Evolutionary conservation across 2,329 filamentous ascomycete species (phyloP).

Genomic region (Malbranchea zuffiana): DNA sequence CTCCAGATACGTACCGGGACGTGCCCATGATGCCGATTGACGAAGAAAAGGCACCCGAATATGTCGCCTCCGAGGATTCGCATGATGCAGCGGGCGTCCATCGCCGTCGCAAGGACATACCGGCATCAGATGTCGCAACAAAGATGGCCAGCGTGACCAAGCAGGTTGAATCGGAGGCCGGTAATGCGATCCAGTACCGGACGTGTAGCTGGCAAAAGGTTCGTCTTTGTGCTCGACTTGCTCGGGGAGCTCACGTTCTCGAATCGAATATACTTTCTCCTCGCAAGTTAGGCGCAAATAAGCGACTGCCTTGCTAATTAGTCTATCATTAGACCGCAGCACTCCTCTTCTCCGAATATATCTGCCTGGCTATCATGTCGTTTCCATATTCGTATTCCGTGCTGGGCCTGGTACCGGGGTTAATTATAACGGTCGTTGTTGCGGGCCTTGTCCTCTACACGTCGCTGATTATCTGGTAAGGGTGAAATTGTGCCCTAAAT

Average conservation of each 20-base stretch:
- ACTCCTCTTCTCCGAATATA: slow-evolving; percentile 88
- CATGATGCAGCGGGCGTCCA: too few relatives aligned
- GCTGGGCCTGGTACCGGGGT: slow-evolving; percentile 71
- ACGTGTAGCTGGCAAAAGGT: slow-evolving; percentile 91
- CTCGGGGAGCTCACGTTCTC: too few relatives aligned
- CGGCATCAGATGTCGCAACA: too few relatives aligned
- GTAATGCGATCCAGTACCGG: slow-evolving; percentile 75
- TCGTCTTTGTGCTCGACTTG: too few relatives aligned
- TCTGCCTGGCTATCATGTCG: slow-evolving; percentile 86
- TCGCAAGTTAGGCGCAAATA: background rate
- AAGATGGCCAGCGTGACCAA: slow-evolving; percentile 37
- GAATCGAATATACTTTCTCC: background rate
- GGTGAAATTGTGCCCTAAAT: background rate
- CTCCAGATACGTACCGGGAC: too few relatives aligned
- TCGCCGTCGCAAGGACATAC: too few relatives aligned
- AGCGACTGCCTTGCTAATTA: slow-evolving; percentile 1
- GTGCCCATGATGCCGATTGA: too few relatives aligned
- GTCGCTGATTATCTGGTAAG: slow-evolving; percentile 53
- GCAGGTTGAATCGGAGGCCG: slow-evolving; percentile 67
- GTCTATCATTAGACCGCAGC: slow-evolving; percentile 67
- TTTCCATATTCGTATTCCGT: slow-evolving; percentile 89
- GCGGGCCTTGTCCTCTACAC: slow-evolving; percentile 76
- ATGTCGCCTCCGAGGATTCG: too few relatives aligned
- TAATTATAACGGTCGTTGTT: slow-evolving; percentile 72
- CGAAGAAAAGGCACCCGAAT: too few relatives aligned